A percentile compares a stretch with the other conserved stretches of the same genome.
phyloP scores from a whole-genome alignment of 2,329 filamentous ascomycete genomes.

The Diaporthe citriasiana region DNA sequence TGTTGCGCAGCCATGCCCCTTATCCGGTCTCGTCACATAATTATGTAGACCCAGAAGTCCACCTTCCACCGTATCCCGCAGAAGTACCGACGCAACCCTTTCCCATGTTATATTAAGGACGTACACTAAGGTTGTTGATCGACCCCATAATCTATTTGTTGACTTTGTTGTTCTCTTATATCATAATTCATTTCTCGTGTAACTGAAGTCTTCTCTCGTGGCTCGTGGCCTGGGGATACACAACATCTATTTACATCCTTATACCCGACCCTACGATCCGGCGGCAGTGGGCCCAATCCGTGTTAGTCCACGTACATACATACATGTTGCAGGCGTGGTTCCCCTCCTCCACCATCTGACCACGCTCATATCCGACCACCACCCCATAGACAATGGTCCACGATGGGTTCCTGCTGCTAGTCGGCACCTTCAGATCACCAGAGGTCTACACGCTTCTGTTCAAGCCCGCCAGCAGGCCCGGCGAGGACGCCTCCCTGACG shows the following conservation, averaged over 20 bases:
- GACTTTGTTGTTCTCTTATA: not conserved
- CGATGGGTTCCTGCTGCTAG: slow-evolving; percentile 38
- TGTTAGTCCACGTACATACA: slow-evolving; percentile 22
- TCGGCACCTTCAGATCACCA: slow-evolving; percentile 40
- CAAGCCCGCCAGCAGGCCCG: slow-evolving; percentile 21
- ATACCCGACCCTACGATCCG: not conserved
- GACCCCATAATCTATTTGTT: not conserved
- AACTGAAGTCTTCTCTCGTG: not conserved
- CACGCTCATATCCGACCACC: slow-evolving; percentile 11
- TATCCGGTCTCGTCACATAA: slow-evolving; percentile 25
- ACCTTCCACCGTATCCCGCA: slow-evolving; percentile 20
- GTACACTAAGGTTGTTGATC: slow-evolving; percentile 27
- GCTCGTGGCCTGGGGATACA: not conserved
- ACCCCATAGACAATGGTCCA: slow-evolving; percentile 21
- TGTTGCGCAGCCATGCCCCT: slow-evolving; percentile 12
- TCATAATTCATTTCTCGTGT: not conserved
- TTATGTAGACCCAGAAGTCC: slow-evolving; percentile 27
- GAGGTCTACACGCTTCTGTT: slow-evolving; percentile 40
- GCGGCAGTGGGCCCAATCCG: slow-evolving; percentile 9
- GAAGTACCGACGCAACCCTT: slow-evolving; percentile 17
- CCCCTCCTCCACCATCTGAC: not conserved
- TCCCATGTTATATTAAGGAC: slow-evolving; percentile 17
- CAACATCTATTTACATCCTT: slow-evolving; percentile 4
- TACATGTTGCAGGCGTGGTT: not conserved
- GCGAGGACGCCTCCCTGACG: slow-evolving; percentile 29